These are phyloP conservation scores for Mortierella alpina DNA, from an alignment of 192 early-diverging fungal genomes.

Conservation along the genomic window DNA sequence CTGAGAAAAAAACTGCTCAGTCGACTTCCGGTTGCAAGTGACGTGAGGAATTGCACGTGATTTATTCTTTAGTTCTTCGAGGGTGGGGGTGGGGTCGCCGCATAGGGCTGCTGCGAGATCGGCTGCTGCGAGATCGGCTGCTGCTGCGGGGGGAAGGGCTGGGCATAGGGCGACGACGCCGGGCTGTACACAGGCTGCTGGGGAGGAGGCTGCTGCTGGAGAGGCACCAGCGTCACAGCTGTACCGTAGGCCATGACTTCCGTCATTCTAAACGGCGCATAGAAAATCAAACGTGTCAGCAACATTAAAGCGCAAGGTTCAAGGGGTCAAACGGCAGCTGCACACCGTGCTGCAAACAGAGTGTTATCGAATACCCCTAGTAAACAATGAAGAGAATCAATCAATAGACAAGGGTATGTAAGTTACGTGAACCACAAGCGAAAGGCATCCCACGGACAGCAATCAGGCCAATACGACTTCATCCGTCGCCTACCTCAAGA, in stretches of 20 bases:
- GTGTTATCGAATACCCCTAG: too few relatives aligned
- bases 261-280: slow-evolving; percentile 25
- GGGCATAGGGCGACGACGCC: background rate
- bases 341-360: background rate
- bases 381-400: too few relatives aligned
- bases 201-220: slow-evolving; percentile 23
- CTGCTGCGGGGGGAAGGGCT: slow-evolving; percentile 8
- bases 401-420: too few relatives aligned
- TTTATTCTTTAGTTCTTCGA: background rate
- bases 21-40: background rate
- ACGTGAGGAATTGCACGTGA: background rate
- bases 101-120: slow-evolving; percentile 2
- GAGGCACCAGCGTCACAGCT: slow-evolving; percentile 39
- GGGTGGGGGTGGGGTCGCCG: slow-evolving; percentile 1
- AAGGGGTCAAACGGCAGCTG: background rate
- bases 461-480: too few relatives aligned
- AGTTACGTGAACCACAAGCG: too few relatives aligned
- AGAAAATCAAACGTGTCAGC: background rate
- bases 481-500: slow-evolving; percentile 20
- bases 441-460: too few relatives aligned
- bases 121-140: background rate
- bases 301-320: background rate
- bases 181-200: slow-evolving; percentile 3
- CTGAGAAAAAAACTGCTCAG: too few relatives aligned
- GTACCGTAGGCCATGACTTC: slow-evolving; percentile 48